phyloP scores from a whole-genome alignment of 345 rosid species.

The Eucalyptus cladocalyx region DNA sequence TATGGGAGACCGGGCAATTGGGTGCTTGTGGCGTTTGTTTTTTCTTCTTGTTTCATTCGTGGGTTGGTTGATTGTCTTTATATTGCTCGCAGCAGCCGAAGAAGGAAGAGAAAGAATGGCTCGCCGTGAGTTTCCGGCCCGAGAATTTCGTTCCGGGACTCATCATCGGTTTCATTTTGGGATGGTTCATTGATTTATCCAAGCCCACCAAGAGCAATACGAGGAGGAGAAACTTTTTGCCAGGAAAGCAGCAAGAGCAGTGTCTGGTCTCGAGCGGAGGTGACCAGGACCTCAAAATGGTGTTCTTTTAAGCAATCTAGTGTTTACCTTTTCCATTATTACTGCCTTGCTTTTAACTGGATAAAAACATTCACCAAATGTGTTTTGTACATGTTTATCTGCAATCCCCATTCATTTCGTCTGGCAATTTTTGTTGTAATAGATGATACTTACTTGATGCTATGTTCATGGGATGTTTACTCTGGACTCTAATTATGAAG shows the following conservation, averaged over 20 bases:
- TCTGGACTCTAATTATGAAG: neutral
- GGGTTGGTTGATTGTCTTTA: neutral
- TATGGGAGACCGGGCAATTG: neutral
- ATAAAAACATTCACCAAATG: neutral
- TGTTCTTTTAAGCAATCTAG: neutral
- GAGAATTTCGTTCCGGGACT: slow-evolving; percentile 82
- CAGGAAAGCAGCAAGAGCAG: slow-evolving; percentile 43
- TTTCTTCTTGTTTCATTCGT: neutral
- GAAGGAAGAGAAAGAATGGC: slow-evolving; percentile 24
- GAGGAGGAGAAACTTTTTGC: slow-evolving; percentile 44
- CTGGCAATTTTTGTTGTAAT: neutral
- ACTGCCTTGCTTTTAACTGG: neutral
- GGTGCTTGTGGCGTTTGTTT: neutral
- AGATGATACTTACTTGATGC: neutral
- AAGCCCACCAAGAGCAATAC: slow-evolving; percentile 23
- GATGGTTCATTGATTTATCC: slow-evolving; percentile 62
- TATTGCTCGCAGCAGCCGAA: slow-evolving; percentile 24
- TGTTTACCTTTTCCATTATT: neutral
- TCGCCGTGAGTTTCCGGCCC: slow-evolving; percentile 55
- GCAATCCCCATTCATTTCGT: neutral
- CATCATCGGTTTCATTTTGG: slow-evolving; percentile 75
- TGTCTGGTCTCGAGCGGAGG: slow-evolving; percentile 15
- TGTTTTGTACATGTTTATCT: neutral
- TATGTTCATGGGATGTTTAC: neutral
- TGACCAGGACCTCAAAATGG: slow-evolving; percentile 81